Percentiles rank a stretch among this genome's conserved stretches.
Evolutionary conservation across 2,329 filamentous ascomycete species (phyloP).

Genomic region (Herpomyces periplanetae): DNA sequence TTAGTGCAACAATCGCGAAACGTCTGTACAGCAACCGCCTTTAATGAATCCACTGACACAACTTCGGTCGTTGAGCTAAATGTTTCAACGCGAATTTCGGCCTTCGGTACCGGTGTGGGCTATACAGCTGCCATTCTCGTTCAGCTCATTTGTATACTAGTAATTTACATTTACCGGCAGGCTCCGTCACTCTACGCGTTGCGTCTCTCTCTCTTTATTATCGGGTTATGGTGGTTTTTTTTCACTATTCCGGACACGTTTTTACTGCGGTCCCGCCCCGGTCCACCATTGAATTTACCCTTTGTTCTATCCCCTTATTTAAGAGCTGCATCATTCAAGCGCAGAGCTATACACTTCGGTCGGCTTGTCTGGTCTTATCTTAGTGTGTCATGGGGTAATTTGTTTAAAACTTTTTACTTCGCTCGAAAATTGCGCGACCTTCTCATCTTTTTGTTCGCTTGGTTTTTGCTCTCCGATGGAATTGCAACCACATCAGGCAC

Average conservation of each 20-base stretch:
- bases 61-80: slow-evolving; percentile 25
- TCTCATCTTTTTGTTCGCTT: slow-evolving; percentile 38
- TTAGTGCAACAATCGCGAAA: slow-evolving; percentile 10
- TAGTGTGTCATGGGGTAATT: slow-evolving; percentile 41
- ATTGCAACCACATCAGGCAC: slow-evolving; percentile 82
- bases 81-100: slow-evolving; percentile 61
- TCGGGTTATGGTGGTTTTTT: slow-evolving; percentile 65
- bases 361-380: slow-evolving; percentile 41
- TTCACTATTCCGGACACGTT: slow-evolving; percentile 63
- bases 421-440: slow-evolving; percentile 33
- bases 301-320: slow-evolving; percentile 3
- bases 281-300: slow-evolving; percentile 22
- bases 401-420: slow-evolving; percentile 37
- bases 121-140: slow-evolving; percentile 56
- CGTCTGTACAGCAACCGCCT: slow-evolving; percentile 9
- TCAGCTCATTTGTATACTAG: slow-evolving; percentile 37
- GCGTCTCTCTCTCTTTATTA: slow-evolving; percentile 43
- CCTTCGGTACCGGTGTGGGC: slow-evolving; percentile 66
- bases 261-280: slow-evolving; percentile 57
- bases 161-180: slow-evolving; percentile 18
- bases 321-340: slow-evolving; percentile 3
- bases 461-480: slow-evolving; percentile 77
- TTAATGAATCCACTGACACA: slow-evolving; percentile 5
- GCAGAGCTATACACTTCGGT: slow-evolving; percentile 8
- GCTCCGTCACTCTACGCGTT: slow-evolving; percentile 49